Percentiles rank a stretch among this genome's conserved stretches.
Evolutionary conservation across 2,329 filamentous ascomycete genomes (phyloP).

Genomic region (Graphilbum fragrans): DNA sequence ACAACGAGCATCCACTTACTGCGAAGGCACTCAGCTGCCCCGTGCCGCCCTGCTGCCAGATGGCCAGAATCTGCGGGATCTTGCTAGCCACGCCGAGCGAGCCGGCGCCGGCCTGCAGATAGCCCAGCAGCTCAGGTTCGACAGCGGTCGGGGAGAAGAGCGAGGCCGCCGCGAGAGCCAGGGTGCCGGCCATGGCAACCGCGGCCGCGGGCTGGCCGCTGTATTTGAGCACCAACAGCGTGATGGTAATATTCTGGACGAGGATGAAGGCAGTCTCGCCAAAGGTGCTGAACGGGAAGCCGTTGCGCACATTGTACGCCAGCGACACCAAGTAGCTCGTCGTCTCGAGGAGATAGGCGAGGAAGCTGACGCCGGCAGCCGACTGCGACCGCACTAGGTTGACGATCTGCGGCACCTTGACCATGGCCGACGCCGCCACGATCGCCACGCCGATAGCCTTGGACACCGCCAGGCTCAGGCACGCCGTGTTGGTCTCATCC

Average conservation of each 20-base stretch:
- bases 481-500: slow-evolving; percentile 62
- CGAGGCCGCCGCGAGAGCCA: slow-evolving; percentile 57
- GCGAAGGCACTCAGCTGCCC: slow-evolving; percentile 95
- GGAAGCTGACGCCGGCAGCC: slow-evolving; percentile 73
- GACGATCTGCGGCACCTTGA: slow-evolving; percentile 94
- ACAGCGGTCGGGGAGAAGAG: slow-evolving; percentile 58
- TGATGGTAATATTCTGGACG: slow-evolving; percentile 84
- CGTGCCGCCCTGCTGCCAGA: slow-evolving; percentile 75
- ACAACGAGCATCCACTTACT: slow-evolving; percentile 28
- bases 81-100: slow-evolving; percentile 79
- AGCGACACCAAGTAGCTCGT: slow-evolving; percentile 76
- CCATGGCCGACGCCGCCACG: slow-evolving; percentile 76
- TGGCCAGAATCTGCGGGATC: slow-evolving; percentile 81
- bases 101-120: slow-evolving; percentile 76
- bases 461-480: slow-evolving; percentile 79
- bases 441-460: slow-evolving; percentile 92
- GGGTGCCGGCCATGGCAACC: slow-evolving; percentile 63
- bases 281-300: slow-evolving; percentile 92
- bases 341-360: slow-evolving; percentile 88
- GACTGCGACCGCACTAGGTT: slow-evolving; percentile 78
- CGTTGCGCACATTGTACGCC: slow-evolving; percentile 82
- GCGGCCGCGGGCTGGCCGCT: slow-evolving; percentile 56
- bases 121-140: slow-evolving; percentile 56
- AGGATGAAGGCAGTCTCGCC: slow-evolving; percentile 90
- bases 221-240: slow-evolving; percentile 75